Base-by-base conservation (phyloP, 2,329 filamentous ascomycete species). In the Apiospora sp. region DNA sequence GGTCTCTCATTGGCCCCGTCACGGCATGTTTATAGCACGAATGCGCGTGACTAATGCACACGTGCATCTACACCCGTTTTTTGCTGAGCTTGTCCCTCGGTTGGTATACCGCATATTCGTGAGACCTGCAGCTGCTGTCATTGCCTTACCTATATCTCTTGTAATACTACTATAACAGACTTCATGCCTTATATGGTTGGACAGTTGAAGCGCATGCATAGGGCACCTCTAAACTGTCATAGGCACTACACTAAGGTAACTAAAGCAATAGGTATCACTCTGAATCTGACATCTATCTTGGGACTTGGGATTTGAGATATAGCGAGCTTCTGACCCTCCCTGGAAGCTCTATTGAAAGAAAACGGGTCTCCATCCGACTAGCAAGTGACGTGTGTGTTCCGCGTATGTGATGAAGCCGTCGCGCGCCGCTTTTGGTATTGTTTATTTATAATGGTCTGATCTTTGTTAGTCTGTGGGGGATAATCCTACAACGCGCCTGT, bases 391-490 rank as follows among this genome's bases (percentile, higher is more conserved):
- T 64, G 54, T 34, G 24, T 61, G 19, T 22, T 6, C 22, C 51
- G 51, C 16, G 54, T 37, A 37, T 37, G 54, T 58, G 58, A 41
- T 41, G 34, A 64, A 64, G 58, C 30, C n/a, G 58, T 64, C 58
- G 58, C 58, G 58, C 58, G 54, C 54, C 22, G 58, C 58, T 64
- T n/a, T 64, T n/a, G 30, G 8, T 14, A 7, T 41, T 64, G 58
- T 64, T 64, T 64, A 64, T 64, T 64, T 64, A n/a, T 64, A 10
- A 64, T 64, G 58, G 58, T 34, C 58, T 41, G 58, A 64, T 64
- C 34, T 64, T 64, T 41, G 58, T 64, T 37, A 64, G 30, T n/a
- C 12, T 34, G 19, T 41, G 58, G 58, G 51, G 58, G 34, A 37
- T 14, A 13, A 64, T 41, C 34, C 34, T 34, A 64, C 58, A 64